Evolutionary conservation across 164 flowering plant species (phyloP).

Genomic region (Umbilicus rupestris): DNA sequence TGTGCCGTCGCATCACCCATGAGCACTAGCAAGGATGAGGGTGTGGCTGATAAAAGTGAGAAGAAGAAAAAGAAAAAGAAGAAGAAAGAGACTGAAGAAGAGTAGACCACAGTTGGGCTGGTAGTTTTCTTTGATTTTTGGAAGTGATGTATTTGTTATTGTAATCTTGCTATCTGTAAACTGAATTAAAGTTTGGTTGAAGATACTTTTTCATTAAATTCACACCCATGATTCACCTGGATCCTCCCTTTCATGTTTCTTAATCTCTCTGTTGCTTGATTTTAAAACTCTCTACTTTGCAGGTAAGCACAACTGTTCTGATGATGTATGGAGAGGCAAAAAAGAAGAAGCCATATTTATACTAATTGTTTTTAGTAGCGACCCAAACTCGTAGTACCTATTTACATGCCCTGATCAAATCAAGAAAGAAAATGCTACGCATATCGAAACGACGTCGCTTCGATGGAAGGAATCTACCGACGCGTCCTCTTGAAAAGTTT

Average conservation of each 20-base stretch:
- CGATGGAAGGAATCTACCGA: too few relatives aligned
- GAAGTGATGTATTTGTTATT: background rate
- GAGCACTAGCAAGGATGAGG: background rate
- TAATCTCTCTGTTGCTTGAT: background rate
- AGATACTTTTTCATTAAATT: background rate
- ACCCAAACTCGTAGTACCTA: too few relatives aligned
- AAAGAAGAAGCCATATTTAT: too few relatives aligned
- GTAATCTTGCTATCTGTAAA: background rate
- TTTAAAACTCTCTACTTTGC: too few relatives aligned
- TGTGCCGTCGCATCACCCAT: background rate
- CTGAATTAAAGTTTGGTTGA: background rate
- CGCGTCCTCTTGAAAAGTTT: too few relatives aligned
- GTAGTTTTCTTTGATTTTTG: background rate
- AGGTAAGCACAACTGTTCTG: too few relatives aligned
- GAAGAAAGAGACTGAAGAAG: constrained; percentile 26
- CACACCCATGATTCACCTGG: background rate
- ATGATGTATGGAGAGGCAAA: too few relatives aligned
- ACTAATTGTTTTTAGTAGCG: too few relatives aligned
- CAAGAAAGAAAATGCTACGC: too few relatives aligned
- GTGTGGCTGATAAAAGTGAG: constrained; percentile 22
- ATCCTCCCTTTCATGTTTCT: background rate
- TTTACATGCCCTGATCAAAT: too few relatives aligned
- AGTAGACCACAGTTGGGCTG: background rate
- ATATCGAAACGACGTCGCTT: too few relatives aligned
- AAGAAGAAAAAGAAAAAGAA: constrained; percentile 44